phyloP scores from a whole-genome alignment of 2,329 filamentous ascomycete species.

The Verticillium longisporum region DNA sequence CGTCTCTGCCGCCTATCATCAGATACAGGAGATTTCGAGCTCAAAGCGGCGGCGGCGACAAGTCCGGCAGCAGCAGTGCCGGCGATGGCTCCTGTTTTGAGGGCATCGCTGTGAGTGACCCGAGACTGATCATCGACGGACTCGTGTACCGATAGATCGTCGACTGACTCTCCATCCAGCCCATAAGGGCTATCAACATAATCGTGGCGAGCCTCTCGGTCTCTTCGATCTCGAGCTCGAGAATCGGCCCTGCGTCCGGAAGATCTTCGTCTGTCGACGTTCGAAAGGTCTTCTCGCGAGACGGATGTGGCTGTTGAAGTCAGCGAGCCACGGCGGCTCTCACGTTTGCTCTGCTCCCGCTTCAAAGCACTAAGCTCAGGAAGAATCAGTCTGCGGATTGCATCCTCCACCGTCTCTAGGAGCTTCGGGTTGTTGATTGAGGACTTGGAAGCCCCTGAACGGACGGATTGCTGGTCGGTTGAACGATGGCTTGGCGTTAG shows the following conservation, averaged over 20 bases:
- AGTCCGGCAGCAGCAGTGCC: constrained; percentile 34
- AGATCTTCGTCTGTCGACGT: constrained; percentile 56
- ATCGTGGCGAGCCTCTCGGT: constrained; percentile 49
- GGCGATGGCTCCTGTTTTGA: constrained; percentile 35
- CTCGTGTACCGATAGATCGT: constrained; percentile 28
- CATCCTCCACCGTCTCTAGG: constrained; percentile 87
- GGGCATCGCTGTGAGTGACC: constrained; percentile 31
- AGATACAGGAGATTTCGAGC: constrained; percentile 33
- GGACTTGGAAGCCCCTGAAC: constrained; percentile 48
- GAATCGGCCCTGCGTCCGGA: constrained; percentile 42
- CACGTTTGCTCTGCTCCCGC: constrained; percentile 75
- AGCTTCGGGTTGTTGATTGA: constrained; percentile 90
- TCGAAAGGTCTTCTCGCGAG: constrained; percentile 44
- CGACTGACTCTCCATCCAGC: constrained; percentile 38
- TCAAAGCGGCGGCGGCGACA: constrained; percentile 26
- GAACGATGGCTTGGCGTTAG: constrained; percentile 49
- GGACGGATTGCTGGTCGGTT: constrained; percentile 45
- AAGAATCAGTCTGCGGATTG: constrained; percentile 80
- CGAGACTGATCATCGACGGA: constrained; percentile 36
- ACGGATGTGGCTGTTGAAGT: constrained; percentile 46
- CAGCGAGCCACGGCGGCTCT: constrained; percentile 61
- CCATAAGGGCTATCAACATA: constrained; percentile 40
- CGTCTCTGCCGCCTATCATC: constrained; percentile 46
- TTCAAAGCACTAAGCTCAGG: constrained; percentile 90
- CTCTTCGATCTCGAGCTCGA: constrained; percentile 16